A percentile compares a stretch with the other conserved stretches of the same genome.
These are phyloP conservation scores for Suillus lakei DNA, from an alignment of 768 basidiomycete species.

Conservation along the genomic window DNA sequence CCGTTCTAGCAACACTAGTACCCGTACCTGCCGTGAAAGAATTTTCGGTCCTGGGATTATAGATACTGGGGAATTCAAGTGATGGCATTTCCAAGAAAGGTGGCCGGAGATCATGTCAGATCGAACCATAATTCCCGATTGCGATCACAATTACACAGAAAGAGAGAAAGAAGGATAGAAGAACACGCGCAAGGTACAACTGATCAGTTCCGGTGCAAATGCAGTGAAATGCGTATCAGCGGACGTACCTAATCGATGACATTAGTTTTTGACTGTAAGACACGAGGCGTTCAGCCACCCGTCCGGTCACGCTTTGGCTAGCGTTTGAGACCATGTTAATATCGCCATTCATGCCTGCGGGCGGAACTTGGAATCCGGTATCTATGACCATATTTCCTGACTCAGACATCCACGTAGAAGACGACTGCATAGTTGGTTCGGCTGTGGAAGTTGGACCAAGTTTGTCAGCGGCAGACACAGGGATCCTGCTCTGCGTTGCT, in stretches of 20 bases:
- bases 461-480: conserved; percentile 21
- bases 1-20: conserved; percentile 17
- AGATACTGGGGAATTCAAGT: conserved; percentile 33
- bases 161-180: conserved; percentile 20
- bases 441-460: conserved; percentile 12
- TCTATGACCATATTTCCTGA: conserved; percentile 20
- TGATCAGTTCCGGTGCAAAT: conserved; percentile 27
- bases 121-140: conserved; percentile 18
- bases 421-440: conserved; percentile 16
- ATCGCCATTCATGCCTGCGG: conserved; percentile 31
- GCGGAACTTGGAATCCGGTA: conserved; percentile 21
- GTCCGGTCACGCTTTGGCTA: conserved; percentile 28
- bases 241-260: conserved; percentile 49
- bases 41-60: conserved; percentile 24
- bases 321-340: conserved; percentile 31
- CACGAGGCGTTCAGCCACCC: conserved; percentile 53
- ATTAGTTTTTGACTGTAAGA: conserved; percentile 53
- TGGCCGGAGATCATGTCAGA: conserved; percentile 19
- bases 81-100: conserved; percentile 24
- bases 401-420: conserved; percentile 15
- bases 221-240: conserved; percentile 23
- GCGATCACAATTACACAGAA: conserved; percentile 15
- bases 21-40: conserved; percentile 16
- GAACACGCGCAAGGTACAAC: conserved; percentile 27
- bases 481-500: conserved; percentile 16